Conservation (phyloP, 1,139 yeast genomes). For the Diutina sp. region DNA sequence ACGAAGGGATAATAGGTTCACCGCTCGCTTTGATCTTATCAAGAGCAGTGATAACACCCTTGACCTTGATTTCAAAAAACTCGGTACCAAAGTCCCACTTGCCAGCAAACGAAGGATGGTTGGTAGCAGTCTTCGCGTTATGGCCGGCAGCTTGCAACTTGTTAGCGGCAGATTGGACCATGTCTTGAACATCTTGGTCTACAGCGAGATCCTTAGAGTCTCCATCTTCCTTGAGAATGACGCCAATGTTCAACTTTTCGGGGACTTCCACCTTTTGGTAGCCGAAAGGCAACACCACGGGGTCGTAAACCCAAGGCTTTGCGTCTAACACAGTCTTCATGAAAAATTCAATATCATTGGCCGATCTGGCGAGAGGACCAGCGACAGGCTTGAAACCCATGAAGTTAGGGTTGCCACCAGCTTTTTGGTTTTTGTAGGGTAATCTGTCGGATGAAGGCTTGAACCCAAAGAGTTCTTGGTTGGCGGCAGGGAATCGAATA, state of each 20-base stretch:
- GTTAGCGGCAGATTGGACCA: not conserved
- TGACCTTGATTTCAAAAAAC: not conserved
- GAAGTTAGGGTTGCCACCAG: conserved; percentile 47
- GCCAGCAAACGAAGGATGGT: not conserved
- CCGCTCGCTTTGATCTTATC: not conserved
- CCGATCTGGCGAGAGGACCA: conserved; percentile 18
- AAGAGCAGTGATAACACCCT: not conserved
- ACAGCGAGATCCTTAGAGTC: conserved; percentile 45
- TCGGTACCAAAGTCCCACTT: not conserved
- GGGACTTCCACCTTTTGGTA: conserved; percentile 15
- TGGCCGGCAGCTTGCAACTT: not conserved
- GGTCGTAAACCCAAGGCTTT: conserved; percentile 21
- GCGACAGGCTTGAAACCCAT: conserved; percentile 22
- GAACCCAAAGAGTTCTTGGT: conserved; percentile 33
- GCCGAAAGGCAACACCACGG: conserved; percentile 18
- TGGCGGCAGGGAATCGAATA: conserved; percentile 34
- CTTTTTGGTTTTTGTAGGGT: conserved; percentile 31
- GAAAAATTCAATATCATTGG: conserved; percentile 17
- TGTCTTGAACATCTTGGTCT: not conserved
- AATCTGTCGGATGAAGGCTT: conserved; percentile 37
- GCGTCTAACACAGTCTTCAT: conserved; percentile 15
- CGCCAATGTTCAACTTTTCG: conserved; percentile 50
- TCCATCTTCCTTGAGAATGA: conserved; percentile 40
- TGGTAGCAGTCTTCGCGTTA: not conserved
- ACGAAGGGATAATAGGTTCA: not conserved